Evolutionary conservation across 257 asterid genomes (phyloP).

Genomic region (Solanum sitiens): DNA sequence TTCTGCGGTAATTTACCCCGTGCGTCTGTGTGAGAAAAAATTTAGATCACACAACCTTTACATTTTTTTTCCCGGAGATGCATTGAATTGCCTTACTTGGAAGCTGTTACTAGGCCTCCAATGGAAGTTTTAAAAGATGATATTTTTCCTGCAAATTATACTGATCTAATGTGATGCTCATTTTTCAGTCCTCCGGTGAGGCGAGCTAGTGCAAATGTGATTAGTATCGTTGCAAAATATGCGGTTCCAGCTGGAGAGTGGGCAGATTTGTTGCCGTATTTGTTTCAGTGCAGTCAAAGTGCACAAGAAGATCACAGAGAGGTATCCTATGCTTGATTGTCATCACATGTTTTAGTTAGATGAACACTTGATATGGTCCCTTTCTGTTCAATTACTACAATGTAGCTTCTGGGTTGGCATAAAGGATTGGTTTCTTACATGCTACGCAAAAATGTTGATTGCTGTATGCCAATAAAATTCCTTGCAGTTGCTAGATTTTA

Average conservation of each 20-base stretch:
- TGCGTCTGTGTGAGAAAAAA: background rate
- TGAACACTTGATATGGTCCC: background rate
- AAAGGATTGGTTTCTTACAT: background rate
- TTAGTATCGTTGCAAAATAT: constrained; percentile 89
- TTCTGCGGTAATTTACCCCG: background rate
- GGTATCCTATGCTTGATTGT: constrained; percentile 27
- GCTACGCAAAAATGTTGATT: background rate
- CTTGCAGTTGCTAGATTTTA: background rate
- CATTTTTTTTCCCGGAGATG: background rate
- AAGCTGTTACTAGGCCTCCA: background rate
- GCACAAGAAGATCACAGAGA: constrained; percentile 96
- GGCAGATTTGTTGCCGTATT: constrained; percentile 91
- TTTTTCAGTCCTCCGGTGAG: constrained; percentile 83
- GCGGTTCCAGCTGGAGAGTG: constrained; percentile 98
- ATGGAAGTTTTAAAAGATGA: background rate
- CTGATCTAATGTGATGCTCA: background rate
- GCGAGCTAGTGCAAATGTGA: constrained; percentile 96
- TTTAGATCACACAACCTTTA: background rate
- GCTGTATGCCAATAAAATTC: background rate
- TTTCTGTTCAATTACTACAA: background rate
- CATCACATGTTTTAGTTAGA: background rate
- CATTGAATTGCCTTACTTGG: background rate
- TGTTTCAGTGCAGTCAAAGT: constrained; percentile 93
- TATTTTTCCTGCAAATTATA: background rate
- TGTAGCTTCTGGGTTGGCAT: background rate